Percentiles rank a stretch among this genome's conserved stretches.
Evolutionary conservation across 2,329 filamentous ascomycete species (phyloP).

Genomic region (Cytospora leucostoma): DNA sequence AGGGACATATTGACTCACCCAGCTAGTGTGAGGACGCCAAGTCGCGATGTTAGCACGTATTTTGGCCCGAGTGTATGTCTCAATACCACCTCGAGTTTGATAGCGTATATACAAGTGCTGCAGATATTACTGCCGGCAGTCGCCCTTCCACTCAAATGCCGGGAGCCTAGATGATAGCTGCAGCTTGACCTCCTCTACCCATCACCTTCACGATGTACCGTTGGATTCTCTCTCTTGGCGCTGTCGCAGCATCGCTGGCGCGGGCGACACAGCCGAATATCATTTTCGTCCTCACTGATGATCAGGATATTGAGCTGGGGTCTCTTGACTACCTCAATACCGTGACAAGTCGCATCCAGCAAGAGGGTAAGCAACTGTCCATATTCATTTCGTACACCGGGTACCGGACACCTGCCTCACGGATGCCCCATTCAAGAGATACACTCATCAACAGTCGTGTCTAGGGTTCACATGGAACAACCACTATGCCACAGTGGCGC

Average conservation of each 20-base stretch:
- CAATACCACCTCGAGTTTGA: neutral
- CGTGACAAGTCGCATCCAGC: constrained; percentile 20
- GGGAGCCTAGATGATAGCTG: neutral
- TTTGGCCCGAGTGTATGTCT: no score
- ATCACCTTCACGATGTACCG: constrained; percentile 19
- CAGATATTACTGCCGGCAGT: neutral
- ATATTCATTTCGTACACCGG: neutral
- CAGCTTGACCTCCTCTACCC: neutral
- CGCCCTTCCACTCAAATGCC: neutral
- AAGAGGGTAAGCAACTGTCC: constrained; percentile 12
- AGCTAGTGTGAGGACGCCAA: neutral
- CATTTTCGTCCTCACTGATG: constrained; percentile 26
- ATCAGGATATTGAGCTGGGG: constrained; percentile 27
- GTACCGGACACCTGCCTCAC: neutral
- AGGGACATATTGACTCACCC: neutral
- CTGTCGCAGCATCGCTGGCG: constrained; percentile 20
- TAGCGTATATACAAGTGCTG: neutral
- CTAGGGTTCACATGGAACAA: constrained; percentile 38
- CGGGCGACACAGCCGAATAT: constrained; percentile 27
- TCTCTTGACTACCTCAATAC: constrained; percentile 20
- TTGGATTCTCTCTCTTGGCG: constrained; percentile 19
- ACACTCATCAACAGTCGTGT: neutral
- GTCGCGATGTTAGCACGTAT: neutral
- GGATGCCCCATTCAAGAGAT: neutral
- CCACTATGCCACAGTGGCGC: constrained; percentile 62